Evolutionary conservation across 306 rosid genomes (phyloP), one percentile per base, ranked within the genome.

Genomic region (Alnus glutinosa): DNA sequence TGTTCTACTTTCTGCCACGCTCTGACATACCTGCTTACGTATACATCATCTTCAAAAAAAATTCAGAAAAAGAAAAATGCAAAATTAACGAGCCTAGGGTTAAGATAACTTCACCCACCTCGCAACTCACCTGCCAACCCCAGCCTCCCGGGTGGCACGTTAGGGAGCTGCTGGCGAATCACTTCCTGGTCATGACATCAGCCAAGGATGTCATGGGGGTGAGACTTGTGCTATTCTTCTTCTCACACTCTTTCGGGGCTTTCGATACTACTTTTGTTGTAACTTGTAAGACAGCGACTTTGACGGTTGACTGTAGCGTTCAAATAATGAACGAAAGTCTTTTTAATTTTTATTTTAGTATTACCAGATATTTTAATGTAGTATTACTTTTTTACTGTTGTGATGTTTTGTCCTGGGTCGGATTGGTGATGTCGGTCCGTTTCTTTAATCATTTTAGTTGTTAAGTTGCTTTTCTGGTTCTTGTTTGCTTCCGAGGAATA

Each of bases 401-500:
- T 34, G 37, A 73, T 23, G 57, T 64, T 79, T 28, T 55, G 75
- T 66, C 87, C 59, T 73, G 28, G 64, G 62, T 58, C 78, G 66
- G 70, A 14, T 64, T 36, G 71, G n/a, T 63, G 50, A 30, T 77
- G 54, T 83, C 63, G 37, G 46, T 76, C 74, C 63, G 11, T 73
- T 84, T 67, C 50, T 67, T 37, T 67, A 39, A 67, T 73, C 80
- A 9, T 12, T 87, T 73, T 10, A 18, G 69, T 87, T 44, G 57
- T 51, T 84, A 64, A 16, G 64, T 81, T 81, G 79, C 88, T 87
- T 83, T 85, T 62, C 13, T 10, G 75, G 72, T 70, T 49, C 39
- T 83, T 86, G 86, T 81, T 81, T 70, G 88, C 79, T 83, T 86
- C 80, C 59, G 82, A 55, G 61, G 34, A 55, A 84, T 57, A 19